phyloP scores from a whole-genome alignment of 352 stramenopile genomes.

The Pythium pyrilobum region DNA sequence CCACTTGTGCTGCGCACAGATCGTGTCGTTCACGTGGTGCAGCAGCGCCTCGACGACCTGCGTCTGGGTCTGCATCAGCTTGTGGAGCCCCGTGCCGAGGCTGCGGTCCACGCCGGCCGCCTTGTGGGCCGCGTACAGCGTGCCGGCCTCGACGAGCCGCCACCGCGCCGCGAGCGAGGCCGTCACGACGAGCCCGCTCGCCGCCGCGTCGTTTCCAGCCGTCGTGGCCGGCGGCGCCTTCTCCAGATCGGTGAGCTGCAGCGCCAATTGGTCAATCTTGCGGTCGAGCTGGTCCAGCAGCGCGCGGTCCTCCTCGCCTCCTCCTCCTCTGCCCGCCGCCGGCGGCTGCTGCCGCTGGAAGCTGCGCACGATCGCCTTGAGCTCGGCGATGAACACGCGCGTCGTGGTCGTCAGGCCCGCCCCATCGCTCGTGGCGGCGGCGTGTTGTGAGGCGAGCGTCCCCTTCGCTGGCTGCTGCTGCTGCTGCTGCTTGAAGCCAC shows the following conservation, averaged over 20 bases:
- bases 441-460: too few species aligned
- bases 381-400: slow-evolving; percentile 40
- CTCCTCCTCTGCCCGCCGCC: too few species aligned
- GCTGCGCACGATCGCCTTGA: slow-evolving; percentile 43
- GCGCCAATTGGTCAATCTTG: slow-evolving; percentile 40
- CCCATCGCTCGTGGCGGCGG: too few species aligned
- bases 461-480: background rate
- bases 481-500: background rate
- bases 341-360: too few species aligned
- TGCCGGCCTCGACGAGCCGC: slow-evolving; percentile 48
- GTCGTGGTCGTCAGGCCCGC: slow-evolving; percentile 18
- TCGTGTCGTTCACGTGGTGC: slow-evolving; percentile 10
- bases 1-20: slow-evolving; percentile 13
- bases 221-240: background rate
- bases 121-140: slow-evolving; percentile 40
- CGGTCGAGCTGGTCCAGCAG: slow-evolving; percentile 51
- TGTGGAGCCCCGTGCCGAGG: slow-evolving; percentile 32
- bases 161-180: slow-evolving; percentile 35
- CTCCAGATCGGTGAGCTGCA: slow-evolving; percentile 31
- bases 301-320: background rate
- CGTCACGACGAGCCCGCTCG: background rate
- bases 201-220: background rate
- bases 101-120: slow-evolving; percentile 22
- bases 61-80: slow-evolving; percentile 41
- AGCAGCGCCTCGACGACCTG: slow-evolving; percentile 44